Conservation (phyloP, 352 stramenopile species). For the Phytophthora multivora region DNA sequence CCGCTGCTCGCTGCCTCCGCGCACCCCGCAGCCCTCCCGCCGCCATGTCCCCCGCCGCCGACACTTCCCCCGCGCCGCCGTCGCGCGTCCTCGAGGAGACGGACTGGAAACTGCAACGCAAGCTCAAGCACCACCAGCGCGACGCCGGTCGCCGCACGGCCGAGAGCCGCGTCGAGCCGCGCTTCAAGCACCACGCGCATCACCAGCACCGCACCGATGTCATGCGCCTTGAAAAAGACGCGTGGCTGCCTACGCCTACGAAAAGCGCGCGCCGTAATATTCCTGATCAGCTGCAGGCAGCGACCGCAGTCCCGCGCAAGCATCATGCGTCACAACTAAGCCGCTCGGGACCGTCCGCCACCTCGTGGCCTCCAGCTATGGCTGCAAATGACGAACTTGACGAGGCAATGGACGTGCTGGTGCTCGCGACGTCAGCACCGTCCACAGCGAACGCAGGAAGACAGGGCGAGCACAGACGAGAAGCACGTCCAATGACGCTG, state of each 20-base stretch:
- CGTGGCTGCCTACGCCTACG: constrained; percentile 34
- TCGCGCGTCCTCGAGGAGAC: constrained; percentile 36
- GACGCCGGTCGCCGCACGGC: constrained; percentile 46
- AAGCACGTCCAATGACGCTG: constrained; percentile 69
- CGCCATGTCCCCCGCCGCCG: constrained; percentile 34
- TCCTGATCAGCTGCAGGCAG: constrained; percentile 32
- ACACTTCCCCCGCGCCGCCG: constrained; percentile 14
- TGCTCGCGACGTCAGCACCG: constrained; percentile 53
- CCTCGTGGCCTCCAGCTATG: constrained; percentile 57
- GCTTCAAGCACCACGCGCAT: constrained; percentile 47
- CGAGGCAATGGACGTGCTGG: constrained; percentile 36
- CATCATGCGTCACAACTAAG: constrained; percentile 33
- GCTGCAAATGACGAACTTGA: constrained; percentile 29
- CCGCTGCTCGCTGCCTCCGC: neutral
- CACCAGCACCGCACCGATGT: constrained; percentile 37
- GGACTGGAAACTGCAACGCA: constrained; percentile 65
- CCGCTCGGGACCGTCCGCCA: constrained; percentile 50
- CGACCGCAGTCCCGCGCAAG: neutral
- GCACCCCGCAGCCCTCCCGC: neutral
- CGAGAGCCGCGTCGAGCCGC: constrained; percentile 28
- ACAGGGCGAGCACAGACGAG: constrained; percentile 43
- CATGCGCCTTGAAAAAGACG: constrained; percentile 45
- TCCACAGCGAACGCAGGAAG: constrained; percentile 36
- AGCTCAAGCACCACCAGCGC: constrained; percentile 73
- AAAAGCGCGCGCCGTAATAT: constrained; percentile 43